Evolutionary conservation across 163 green algal genomes (phyloP), one percentile per base, ranked within the genome.

Genomic region (Picocystis sp.): DNA sequence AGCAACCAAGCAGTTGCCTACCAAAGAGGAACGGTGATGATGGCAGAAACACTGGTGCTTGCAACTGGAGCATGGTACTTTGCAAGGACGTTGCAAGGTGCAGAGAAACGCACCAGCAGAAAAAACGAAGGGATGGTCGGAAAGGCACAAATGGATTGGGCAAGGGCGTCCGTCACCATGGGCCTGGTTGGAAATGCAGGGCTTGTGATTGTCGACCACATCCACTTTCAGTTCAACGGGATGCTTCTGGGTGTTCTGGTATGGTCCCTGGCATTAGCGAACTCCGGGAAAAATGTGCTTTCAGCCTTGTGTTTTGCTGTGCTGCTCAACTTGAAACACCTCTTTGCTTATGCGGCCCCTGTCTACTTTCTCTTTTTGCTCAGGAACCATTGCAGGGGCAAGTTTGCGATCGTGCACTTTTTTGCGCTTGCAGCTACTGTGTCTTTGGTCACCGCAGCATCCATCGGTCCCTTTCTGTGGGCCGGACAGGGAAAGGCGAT

Each of bases 201-300:
- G 0, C 77, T 97, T 23, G 53, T 97, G 15, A 71, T 96, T 51
- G 83, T 97, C 48, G 89, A 97, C 65, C 84, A 96, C 76, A 77
- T 97, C 14, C 89, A 97, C 65, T 97, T 97, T 53, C 89, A 97
- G 71, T 97, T 96, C 79, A 97, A 97, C 66, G 83, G 89, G 22
- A 43, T 93, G 10, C 69, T 97, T 43, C 61, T 97, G 21, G 88
- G 83, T 22, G 11, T 96, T 22, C 70, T 97, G 29, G 9, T 93
- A 33, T 74, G 74, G 63, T 89, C 82, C 0, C 47, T 94, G 3
- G 50, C 64, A 2, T 47, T 77, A 29, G 35, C 57, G 43, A 43
- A 68, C 34, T 51, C 56, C 1, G 55, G 57, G 1, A 15, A 47
- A 0, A 52, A 77, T 49, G 50, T 93, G 14, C n/a, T 64, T 1